These are phyloP conservation scores for Malus sieversii DNA, from an alignment of 306 rosid genomes.

Conservation along the genomic window DNA sequence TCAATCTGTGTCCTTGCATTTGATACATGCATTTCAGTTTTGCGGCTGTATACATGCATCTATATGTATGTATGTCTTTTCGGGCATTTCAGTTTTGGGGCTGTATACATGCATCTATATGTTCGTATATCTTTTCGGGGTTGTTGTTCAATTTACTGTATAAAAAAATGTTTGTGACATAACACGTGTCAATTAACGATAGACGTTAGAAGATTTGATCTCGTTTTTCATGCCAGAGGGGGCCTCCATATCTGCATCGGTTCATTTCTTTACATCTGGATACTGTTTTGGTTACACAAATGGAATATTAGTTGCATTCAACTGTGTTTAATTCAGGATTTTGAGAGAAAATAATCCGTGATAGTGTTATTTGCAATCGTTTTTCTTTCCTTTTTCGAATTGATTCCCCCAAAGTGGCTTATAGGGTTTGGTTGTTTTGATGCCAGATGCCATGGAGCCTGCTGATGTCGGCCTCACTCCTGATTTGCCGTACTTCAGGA, in stretches of 20 bases:
- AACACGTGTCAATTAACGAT: neutral
- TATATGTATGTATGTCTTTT: neutral
- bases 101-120: neutral
- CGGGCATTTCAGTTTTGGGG: neutral
- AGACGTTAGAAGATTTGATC: no score
- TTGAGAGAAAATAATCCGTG: neutral
- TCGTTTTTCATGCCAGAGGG: neutral
- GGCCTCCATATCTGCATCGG: neutral
- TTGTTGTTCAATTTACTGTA: neutral
- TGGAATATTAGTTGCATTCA: neutral
- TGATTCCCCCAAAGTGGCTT: conserved; percentile 5
- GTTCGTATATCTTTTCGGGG: neutral
- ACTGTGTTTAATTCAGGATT: neutral
- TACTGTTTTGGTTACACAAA: neutral
- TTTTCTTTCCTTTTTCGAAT: neutral
- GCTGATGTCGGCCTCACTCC: conserved; percentile 63
- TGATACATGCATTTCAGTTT: neutral
- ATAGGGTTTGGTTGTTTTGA: conserved; percentile 14
- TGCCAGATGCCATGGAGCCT: conserved; percentile 61
- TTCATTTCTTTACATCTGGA: neutral
- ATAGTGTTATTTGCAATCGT: neutral
- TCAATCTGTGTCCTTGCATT: neutral
- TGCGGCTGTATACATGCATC: neutral
- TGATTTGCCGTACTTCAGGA: conserved; percentile 52
- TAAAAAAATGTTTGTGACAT: neutral